Evolutionary conservation across 2,329 filamentous ascomycete species (phyloP).

Genomic region (Aspergillus tubingensis): DNA sequence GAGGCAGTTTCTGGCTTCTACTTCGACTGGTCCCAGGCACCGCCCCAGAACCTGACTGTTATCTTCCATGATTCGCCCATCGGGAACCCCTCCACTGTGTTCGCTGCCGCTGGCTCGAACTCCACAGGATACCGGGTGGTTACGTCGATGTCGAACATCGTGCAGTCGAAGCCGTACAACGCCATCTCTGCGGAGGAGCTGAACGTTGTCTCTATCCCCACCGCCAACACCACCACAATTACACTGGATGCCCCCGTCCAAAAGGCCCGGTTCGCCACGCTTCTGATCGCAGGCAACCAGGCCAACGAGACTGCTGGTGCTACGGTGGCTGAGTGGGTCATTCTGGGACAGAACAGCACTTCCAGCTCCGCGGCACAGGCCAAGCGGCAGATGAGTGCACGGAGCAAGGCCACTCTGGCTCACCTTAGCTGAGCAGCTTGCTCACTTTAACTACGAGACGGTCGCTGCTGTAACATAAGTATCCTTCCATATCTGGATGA

Average conservation of each 20-base stretch:
- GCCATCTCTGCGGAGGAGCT: slow-evolving; percentile 27
- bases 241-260: slow-evolving; percentile 36
- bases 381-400: neutral
- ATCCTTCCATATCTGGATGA: neutral
- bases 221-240: slow-evolving; percentile 47
- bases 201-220: slow-evolving; percentile 38
- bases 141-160: slow-evolving; percentile 31
- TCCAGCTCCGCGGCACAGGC: neutral
- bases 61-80: slow-evolving; percentile 55
- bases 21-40: slow-evolving; percentile 63
- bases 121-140: slow-evolving; percentile 25
- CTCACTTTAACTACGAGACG: neutral
- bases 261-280: slow-evolving; percentile 44
- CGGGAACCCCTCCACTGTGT: slow-evolving; percentile 14
- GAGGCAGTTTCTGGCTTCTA: slow-evolving; percentile 47
- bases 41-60: slow-evolving; percentile 57
- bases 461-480: neutral
- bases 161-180: slow-evolving; percentile 41
- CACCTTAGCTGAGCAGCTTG: neutral
- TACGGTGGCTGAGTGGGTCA: slow-evolving; percentile 52
- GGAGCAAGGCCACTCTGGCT: slow-evolving; percentile 3
- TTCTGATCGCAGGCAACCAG: slow-evolving; percentile 49
- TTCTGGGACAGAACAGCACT: slow-evolving; percentile 32
- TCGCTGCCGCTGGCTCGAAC: slow-evolving; percentile 8
- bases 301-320: slow-evolving; percentile 44